These are phyloP conservation scores for Talaromyces atroroseus DNA, from an alignment of 2,329 filamentous ascomycete genomes.

Conservation along the genomic window DNA sequence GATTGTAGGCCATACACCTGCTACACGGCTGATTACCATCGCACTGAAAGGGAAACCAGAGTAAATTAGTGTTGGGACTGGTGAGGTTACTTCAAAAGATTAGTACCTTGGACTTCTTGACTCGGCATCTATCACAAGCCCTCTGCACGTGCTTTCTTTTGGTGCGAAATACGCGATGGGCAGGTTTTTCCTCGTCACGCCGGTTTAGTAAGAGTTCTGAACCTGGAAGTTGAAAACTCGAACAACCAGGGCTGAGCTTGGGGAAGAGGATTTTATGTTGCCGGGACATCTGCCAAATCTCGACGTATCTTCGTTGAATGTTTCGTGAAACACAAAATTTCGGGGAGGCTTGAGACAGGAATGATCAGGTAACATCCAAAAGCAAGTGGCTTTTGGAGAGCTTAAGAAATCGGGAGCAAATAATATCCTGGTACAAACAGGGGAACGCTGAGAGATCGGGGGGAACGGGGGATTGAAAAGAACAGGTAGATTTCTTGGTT, in stretches of 20 bases:
- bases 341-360: not conserved
- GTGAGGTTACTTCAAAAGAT: conserved; percentile 1
- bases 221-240: conserved; percentile 22
- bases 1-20: conserved; percentile 40
- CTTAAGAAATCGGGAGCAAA: not conserved
- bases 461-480: not conserved
- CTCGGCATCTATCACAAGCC: conserved; percentile 42
- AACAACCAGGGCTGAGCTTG: conserved; percentile 25
- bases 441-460: not conserved
- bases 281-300: conserved; percentile 36
- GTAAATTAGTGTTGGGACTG: not conserved
- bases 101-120: conserved; percentile 42
- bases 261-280: conserved; percentile 33
- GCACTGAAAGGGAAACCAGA: conserved; percentile 26
- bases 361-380: conserved; percentile 4
- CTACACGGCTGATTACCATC: conserved; percentile 43
- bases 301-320: conserved; percentile 15
- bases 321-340: not conserved
- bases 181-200: conserved; percentile 28
- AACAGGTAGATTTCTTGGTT: conserved; percentile 2
- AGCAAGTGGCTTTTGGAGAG: not conserved
- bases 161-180: conserved; percentile 38
- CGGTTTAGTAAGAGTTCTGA: conserved; percentile 26
- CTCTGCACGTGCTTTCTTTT: conserved; percentile 43
- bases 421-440: conserved; percentile 2